Evolutionary conservation across 2,329 filamentous ascomycete species (phyloP).

Genomic region (Bipolaris bicolor): DNA sequence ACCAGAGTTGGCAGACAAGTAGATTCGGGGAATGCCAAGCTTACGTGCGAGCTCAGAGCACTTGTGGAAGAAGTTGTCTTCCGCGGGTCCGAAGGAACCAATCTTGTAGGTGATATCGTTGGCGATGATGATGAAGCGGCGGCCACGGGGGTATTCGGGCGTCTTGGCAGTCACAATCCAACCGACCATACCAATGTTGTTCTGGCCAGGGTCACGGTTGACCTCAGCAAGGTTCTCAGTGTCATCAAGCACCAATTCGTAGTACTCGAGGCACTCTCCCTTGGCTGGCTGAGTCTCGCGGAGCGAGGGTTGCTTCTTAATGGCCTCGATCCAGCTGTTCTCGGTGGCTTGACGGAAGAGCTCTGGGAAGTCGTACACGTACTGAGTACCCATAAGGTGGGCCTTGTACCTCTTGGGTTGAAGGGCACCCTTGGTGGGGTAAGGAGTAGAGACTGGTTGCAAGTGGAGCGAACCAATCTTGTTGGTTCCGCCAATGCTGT

Average conservation of each 20-base stretch:
- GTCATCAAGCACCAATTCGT: slow-evolving; percentile 93
- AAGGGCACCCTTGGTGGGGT: slow-evolving; percentile 97
- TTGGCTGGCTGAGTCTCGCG: slow-evolving; percentile 80
- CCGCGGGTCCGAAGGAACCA: slow-evolving; percentile 92
- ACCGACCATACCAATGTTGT: slow-evolving; percentile 96
- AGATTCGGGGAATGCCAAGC: slow-evolving; percentile 94
- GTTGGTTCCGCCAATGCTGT: slow-evolving; percentile 92
- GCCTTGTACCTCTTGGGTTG: slow-evolving; percentile 99
- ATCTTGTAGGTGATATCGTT: slow-evolving; percentile 99
- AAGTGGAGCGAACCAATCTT: slow-evolving; percentile 97
- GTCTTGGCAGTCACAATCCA: slow-evolving; percentile 96
- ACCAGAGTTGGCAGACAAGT: slow-evolving; percentile 98
- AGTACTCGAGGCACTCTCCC: slow-evolving; percentile 93
- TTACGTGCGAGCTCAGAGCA: slow-evolving; percentile 95
- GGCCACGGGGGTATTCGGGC: slow-evolving; percentile 90
- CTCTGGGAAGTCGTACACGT: slow-evolving; percentile 99
- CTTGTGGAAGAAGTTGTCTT: slow-evolving; percentile 99
- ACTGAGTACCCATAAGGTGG: slow-evolving; percentile 98
- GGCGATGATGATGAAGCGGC: slow-evolving; percentile 93
- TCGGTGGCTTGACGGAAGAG: slow-evolving; percentile 97
- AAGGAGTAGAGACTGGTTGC: slow-evolving; percentile 86
- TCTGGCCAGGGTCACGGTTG: slow-evolving; percentile 91
- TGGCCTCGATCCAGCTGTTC: slow-evolving; percentile 84
- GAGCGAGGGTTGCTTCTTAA: slow-evolving; percentile 74
- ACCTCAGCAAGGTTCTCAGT: slow-evolving; percentile 91